phyloP scores from a whole-genome alignment of 2,329 filamentous ascomycete species.

The Coleophoma eucalyptorum region DNA sequence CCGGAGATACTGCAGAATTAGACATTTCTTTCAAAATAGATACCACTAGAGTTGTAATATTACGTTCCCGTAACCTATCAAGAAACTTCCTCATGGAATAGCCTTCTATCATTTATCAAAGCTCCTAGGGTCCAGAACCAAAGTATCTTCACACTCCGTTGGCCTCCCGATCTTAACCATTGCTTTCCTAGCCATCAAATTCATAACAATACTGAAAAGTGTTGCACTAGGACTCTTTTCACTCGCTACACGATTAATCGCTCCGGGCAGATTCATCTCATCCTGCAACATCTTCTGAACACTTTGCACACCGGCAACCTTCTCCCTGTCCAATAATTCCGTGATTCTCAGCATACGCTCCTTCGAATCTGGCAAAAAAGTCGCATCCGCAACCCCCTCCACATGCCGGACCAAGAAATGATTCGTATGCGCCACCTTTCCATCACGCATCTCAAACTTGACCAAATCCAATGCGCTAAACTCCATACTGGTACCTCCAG shows the following conservation, averaged over 20 bases:
- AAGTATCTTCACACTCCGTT: neutral
- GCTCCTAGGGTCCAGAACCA: neutral
- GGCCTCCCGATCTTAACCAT: conserved; percentile 29
- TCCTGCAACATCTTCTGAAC: conserved; percentile 7
- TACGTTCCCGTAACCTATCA: too few species aligned
- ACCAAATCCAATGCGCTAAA: conserved; percentile 29
- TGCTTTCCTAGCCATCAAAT: conserved; percentile 24
- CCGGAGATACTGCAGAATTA: too few species aligned
- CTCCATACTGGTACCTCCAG: conserved; percentile 40
- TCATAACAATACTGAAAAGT: conserved; percentile 33
- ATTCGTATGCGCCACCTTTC: conserved; percentile 23
- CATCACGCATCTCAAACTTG: conserved; percentile 12
- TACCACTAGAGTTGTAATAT: too few species aligned
- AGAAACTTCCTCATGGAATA: too few species aligned
- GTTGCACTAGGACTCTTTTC: conserved; percentile 24
- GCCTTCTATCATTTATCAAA: too few species aligned
- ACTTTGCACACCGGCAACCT: neutral
- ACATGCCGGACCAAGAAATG: conserved; percentile 18
- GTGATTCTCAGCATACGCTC: conserved; percentile 25
- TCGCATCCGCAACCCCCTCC: conserved; percentile 10
- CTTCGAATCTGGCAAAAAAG: conserved; percentile 16
- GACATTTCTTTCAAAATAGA: too few species aligned
- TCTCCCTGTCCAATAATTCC: conserved; percentile 18
- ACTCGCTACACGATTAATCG: conserved; percentile 26
- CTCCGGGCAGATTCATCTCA: conserved; percentile 2